Conservation (phyloP, 2,329 filamentous ascomycete genomes). For the Exserohilum turcica region DNA sequence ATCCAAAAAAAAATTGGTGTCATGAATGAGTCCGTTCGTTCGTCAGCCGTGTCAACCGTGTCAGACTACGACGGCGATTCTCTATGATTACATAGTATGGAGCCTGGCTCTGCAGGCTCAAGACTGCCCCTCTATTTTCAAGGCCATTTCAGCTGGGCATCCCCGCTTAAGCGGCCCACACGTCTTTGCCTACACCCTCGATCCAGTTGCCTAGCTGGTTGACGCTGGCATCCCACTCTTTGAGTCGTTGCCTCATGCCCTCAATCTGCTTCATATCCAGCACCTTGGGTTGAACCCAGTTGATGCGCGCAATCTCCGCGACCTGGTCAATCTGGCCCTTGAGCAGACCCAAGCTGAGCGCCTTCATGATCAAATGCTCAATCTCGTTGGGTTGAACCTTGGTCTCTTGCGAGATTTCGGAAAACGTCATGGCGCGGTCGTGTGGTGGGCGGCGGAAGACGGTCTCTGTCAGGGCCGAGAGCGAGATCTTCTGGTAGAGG, state of each 20-base stretch:
- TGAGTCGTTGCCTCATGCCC: constrained; percentile 83
- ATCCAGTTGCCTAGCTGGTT: constrained; percentile 98
- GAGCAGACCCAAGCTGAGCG: constrained; percentile 88
- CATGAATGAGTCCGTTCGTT: constrained; percentile 22
- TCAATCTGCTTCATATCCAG: constrained; percentile 94
- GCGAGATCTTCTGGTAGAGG: constrained; percentile 95
- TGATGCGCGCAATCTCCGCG: constrained; percentile 89
- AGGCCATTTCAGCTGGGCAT: neutral
- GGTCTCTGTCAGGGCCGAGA: constrained; percentile 92
- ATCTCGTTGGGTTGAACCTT: constrained; percentile 91
- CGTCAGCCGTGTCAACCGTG: constrained; percentile 13
- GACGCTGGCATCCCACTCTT: constrained; percentile 95
- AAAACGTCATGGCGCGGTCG: constrained; percentile 91
- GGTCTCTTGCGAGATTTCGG: constrained; percentile 85
- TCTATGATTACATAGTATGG: constrained; percentile 27
- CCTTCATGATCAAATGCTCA: constrained; percentile 98
- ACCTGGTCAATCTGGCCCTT: constrained; percentile 96
- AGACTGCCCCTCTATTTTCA: constrained; percentile 1
- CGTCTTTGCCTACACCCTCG: constrained; percentile 88
- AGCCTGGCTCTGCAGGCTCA: constrained; percentile 4
- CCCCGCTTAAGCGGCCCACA: constrained; percentile 73
- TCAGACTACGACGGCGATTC: constrained; percentile 10
- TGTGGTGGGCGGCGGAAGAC: constrained; percentile 96
- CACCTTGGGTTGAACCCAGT: constrained; percentile 99
- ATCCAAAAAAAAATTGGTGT: constrained; percentile 3